Conservation (phyloP, 192 early-diverging fungal species). For the Backusella macrospora region DNA sequence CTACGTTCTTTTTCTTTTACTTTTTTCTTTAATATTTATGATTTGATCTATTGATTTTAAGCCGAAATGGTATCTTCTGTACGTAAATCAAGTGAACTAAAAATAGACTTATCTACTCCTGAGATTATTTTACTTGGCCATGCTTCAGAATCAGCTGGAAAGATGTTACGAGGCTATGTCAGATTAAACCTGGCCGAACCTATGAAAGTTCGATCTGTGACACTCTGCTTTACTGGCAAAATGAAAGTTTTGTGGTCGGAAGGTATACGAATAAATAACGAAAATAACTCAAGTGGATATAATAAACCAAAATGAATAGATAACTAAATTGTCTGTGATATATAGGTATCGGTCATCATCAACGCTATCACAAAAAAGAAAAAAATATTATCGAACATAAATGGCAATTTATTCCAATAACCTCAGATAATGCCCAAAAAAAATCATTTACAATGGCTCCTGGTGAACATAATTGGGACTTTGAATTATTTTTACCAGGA, state of each 20-base stretch:
- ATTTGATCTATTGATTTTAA: not conserved
- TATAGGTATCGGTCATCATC: constrained; percentile 37
- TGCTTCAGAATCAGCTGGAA: constrained; percentile 46
- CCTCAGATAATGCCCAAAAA: constrained; percentile 42
- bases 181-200: constrained; percentile 50
- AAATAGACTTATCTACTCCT: constrained; percentile 29
- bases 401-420: constrained; percentile 52
- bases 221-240: constrained; percentile 55
- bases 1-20: not conserved
- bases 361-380: constrained; percentile 39
- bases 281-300: not conserved
- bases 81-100: constrained; percentile 18
- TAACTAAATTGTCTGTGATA: not conserved
- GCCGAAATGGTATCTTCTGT: not conserved
- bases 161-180: constrained; percentile 54
- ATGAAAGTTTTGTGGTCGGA: constrained; percentile 58
- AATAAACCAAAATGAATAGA: not conserved
- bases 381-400: constrained; percentile 49
- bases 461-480: constrained; percentile 50
- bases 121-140: constrained; percentile 25
- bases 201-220: constrained; percentile 53
- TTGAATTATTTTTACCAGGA: constrained; percentile 59
- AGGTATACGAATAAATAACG: constrained; percentile 14
- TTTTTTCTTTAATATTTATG: not conserved
- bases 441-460: constrained; percentile 42